A percentile compares a stretch with the other conserved stretches of the same genome.
Conservation (phyloP, 495 filamentous ascomycete genomes). For the Neurospora sp. region DNA sequence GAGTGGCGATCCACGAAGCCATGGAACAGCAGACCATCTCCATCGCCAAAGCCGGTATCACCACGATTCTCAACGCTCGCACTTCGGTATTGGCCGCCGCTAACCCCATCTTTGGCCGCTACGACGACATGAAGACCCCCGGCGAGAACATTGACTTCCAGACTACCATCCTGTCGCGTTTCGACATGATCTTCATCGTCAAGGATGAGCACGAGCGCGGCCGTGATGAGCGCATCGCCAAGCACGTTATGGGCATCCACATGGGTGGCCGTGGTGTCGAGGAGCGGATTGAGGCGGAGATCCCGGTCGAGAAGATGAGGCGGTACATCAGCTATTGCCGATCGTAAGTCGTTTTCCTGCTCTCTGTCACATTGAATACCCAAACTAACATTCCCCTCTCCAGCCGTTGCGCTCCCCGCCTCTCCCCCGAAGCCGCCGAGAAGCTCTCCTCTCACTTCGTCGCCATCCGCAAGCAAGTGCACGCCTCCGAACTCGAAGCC, state of each 20-base stretch:
- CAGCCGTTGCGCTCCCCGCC: constrained; percentile 84
- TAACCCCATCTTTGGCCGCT: constrained; percentile 95
- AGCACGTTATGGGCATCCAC: constrained; percentile 95
- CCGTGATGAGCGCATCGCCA: constrained; percentile 87
- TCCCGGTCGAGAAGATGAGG: constrained; percentile 93
- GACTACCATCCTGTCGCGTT: constrained; percentile 94
- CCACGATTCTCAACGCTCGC: constrained; percentile 92
- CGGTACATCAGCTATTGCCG: constrained; percentile 97
- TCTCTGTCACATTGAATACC: not conserved
- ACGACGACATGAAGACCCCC: constrained; percentile 94
- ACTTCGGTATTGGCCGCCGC: constrained; percentile 94
- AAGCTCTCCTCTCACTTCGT: constrained; percentile 98
- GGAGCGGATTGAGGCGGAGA: constrained; percentile 73
- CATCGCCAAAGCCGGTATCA: constrained; percentile 98
- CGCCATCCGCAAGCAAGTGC: constrained; percentile 87
- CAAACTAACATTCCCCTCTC: constrained; percentile 23
- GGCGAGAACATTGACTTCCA: constrained; percentile 99
- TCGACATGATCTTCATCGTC: constrained; percentile 99
- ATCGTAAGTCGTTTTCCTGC: constrained; percentile 48
- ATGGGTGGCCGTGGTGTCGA: constrained; percentile 85
- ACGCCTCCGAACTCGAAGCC: constrained; percentile 76
- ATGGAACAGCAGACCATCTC: constrained; percentile 99
- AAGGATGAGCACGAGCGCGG: constrained; percentile 86
- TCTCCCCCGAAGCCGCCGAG: constrained; percentile 87
- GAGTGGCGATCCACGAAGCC: constrained; percentile 98